Percentiles rank a stretch among this genome's conserved stretches.
Evolutionary conservation across 73 alveolate species (phyloP).

Genomic region (Tetrahymena thermophila): DNA sequence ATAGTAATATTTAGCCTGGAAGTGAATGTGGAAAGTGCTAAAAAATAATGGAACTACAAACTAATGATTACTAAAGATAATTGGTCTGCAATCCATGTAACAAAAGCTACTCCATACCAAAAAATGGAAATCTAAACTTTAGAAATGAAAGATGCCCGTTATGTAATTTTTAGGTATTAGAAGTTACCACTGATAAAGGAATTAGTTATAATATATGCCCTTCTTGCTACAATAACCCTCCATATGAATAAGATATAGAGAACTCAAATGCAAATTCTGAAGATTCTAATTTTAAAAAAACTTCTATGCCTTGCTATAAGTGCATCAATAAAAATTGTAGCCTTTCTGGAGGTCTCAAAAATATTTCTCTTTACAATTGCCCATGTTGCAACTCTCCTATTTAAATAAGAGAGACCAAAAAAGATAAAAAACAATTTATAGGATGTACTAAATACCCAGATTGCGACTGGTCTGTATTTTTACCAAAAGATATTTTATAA

Average conservation of each 20-base stretch:
- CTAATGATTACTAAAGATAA: constrained; percentile 5
- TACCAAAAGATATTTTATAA: constrained; percentile 14
- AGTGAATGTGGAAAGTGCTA: constrained; percentile 11
- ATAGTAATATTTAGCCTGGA: constrained; percentile 16
- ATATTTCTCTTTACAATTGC: constrained; percentile 46
- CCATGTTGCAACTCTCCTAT: constrained; percentile 49
- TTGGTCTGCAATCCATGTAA: constrained; percentile 15
- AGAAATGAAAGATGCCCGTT: background rate
- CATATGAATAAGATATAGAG: background rate
- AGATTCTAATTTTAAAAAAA: background rate
- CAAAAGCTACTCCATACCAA: background rate
- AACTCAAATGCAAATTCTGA: constrained; percentile 16
- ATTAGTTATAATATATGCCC: constrained; percentile 23
- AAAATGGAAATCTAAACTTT: background rate
- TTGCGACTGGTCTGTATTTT: constrained; percentile 43
- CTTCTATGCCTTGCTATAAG: background rate
- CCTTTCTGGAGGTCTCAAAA: background rate
- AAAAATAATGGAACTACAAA: background rate
- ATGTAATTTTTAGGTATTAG: background rate
- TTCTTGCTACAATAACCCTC: constrained; percentile 20
- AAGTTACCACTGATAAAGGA: constrained; percentile 1
- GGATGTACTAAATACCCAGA: constrained; percentile 64
- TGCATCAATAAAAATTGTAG: constrained; percentile 13
- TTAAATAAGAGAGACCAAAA: constrained; percentile 50
- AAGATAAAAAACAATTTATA: constrained; percentile 45